Base-by-base conservation (phyloP, 2,329 filamentous ascomycete species). In the Pseudogymnoascus sp. region DNA sequence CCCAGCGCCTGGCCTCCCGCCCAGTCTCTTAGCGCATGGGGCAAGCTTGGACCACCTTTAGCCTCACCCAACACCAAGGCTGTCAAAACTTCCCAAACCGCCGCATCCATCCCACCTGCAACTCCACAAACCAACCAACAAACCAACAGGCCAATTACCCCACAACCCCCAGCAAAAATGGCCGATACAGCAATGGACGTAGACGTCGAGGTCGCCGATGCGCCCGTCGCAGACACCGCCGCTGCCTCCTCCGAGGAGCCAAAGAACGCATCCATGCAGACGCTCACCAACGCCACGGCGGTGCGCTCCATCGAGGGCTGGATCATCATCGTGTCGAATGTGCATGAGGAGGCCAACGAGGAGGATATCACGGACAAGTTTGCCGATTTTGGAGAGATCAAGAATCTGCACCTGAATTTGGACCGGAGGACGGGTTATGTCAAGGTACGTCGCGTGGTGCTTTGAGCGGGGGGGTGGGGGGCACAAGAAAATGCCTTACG, bases 261-360 rank as follows among this genome's bases (percentile, higher is more conserved):
- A 69, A 84, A 84, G 71, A 81, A 84, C 67, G 78, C 79, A 70
- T 85, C 89, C 72, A 89, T 91, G 81, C 85, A 86, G 71, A 93
- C 90, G 5, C 83, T 85, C 70, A 81, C 83, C 38, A 88, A 89
- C 73, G 90, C 90, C 63, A 91, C 87, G 1, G 90, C 90, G 23
- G 90, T 95, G 65, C 89, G 90, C 70, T 92, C 89, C 63, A 93
- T 95, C 72, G 90, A 95, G 77, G 90, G 91, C 69, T 95, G 91
- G 91, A 95, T 95, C 75, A 81, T 95, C 71, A 86, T 91, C 67
- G 90, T 90, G 68, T 93, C 90, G 61, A 95, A 95, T 72, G 88
- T 95, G 36, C 90, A 95, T 78, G 90, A 95, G 73, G 90, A 95
- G 75, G 89, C 90, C 60, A 89, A 88, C 69, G 90, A 95, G 77